A percentile compares a stretch with the other conserved stretches of the same genome.
Conservation (phyloP, 192 early-diverging fungal species). For the Entophlyctis helioformis region DNA sequence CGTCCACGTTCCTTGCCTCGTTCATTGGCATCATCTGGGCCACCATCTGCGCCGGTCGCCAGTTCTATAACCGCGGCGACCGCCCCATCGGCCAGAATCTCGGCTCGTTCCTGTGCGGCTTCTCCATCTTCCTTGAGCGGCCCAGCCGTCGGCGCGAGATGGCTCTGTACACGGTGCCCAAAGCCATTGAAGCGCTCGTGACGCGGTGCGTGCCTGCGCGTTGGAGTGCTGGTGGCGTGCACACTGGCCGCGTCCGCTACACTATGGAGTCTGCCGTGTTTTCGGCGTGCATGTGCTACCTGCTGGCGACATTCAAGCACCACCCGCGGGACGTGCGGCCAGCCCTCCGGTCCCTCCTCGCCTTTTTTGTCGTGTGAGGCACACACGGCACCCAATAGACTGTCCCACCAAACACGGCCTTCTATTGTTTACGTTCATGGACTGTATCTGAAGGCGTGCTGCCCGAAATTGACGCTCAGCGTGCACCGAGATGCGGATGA, state of each 20-base stretch:
- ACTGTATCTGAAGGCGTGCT: too few relatives aligned
- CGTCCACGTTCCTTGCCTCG: slow-evolving; percentile 39
- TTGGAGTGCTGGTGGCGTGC: slow-evolving; percentile 16
- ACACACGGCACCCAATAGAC: too few relatives aligned
- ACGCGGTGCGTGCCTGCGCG: slow-evolving; percentile 14
- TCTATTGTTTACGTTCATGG: too few relatives aligned
- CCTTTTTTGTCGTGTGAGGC: slow-evolving; percentile 20
- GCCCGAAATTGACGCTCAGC: too few relatives aligned
- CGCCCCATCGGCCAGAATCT: slow-evolving; percentile 33
- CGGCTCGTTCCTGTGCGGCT: slow-evolving; percentile 44
- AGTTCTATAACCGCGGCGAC: slow-evolving; percentile 21
- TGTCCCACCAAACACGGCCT: too few relatives aligned
- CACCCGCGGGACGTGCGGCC: slow-evolving; percentile 34
- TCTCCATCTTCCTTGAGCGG: slow-evolving; percentile 49
- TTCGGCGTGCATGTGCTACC: slow-evolving; percentile 33
- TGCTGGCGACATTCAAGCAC: slow-evolving; percentile 35
- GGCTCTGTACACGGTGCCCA: slow-evolving; percentile 70
- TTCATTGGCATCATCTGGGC: slow-evolving; percentile 45
- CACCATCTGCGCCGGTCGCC: slow-evolving; percentile 32
- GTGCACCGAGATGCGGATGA: too few relatives aligned
- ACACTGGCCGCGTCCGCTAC: slow-evolving; percentile 8
- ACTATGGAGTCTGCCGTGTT: slow-evolving; percentile 32
- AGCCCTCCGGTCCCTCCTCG: slow-evolving; percentile 34
- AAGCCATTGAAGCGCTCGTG: slow-evolving; percentile 64
- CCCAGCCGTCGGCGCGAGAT: slow-evolving; percentile 51